Conservation (phyloP, 2,329 filamentous ascomycete species). For the Cladosporium sphaerospermum region DNA sequence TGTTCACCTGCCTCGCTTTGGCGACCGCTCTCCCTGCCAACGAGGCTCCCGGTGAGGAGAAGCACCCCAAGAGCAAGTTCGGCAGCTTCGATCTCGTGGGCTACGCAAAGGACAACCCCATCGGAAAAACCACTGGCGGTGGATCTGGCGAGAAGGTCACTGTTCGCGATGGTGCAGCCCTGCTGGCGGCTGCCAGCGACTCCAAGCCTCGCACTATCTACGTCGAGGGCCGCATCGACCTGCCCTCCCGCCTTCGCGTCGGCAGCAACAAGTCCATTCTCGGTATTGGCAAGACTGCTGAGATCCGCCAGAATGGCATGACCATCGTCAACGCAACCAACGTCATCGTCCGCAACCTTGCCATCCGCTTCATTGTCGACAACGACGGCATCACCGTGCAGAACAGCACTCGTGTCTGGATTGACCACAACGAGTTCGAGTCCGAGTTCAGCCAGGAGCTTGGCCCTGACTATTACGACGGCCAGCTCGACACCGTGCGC, state of each 20-base stretch:
- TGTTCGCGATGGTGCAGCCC: conserved; percentile 32
- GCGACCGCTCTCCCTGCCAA: conserved; percentile 3
- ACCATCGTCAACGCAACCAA: conserved; percentile 33
- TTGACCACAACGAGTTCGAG: conserved; percentile 45
- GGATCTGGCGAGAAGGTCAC: conserved; percentile 31
- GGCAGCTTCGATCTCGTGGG: conserved; percentile 13
- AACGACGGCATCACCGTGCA: conserved; percentile 41
- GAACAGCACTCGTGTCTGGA: conserved; percentile 43
- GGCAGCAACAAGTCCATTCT: conserved; percentile 43
- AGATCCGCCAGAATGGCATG: conserved; percentile 34
- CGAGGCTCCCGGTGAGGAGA: conserved; percentile 9
- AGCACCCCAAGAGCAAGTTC: conserved; percentile 11
- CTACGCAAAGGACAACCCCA: conserved; percentile 21
- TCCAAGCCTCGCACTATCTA: conserved; percentile 39
- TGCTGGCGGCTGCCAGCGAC: conserved; percentile 41
- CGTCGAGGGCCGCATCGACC: conserved; percentile 38
- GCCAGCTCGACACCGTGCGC: conserved; percentile 42
- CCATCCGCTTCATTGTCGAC: conserved; percentile 32
- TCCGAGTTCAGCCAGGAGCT: conserved; percentile 32
- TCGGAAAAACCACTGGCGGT: conserved; percentile 34
- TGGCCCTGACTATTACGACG: conserved; percentile 29
- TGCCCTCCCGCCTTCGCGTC: conserved; percentile 38
- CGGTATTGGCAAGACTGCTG: conserved; percentile 32
- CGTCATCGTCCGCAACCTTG: conserved; percentile 38
- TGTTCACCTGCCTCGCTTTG: conserved; percentile 12